Evolutionary conservation across 306 rosid species (phyloP).

Genomic region (Abrus pulchellus): DNA sequence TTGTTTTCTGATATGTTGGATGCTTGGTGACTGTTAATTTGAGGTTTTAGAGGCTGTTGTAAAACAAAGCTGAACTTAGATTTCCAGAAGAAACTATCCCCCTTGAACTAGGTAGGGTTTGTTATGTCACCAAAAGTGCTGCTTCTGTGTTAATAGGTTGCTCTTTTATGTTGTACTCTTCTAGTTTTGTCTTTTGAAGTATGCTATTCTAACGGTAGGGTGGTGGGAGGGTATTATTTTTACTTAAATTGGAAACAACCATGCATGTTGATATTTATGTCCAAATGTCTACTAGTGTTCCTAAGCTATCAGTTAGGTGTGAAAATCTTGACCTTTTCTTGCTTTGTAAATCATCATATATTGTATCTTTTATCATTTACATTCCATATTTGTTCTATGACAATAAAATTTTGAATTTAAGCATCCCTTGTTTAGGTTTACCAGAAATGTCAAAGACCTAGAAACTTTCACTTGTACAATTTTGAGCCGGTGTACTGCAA

Average conservation of each 20-base stretch:
- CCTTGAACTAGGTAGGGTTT: slow-evolving; percentile 10
- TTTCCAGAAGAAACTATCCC: slow-evolving; percentile 24
- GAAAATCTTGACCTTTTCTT: slow-evolving; percentile 19
- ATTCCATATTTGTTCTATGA: slow-evolving; percentile 29
- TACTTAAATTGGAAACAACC: slow-evolving; percentile 11
- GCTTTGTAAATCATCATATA: not conserved
- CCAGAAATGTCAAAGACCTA: not conserved
- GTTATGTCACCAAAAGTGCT: slow-evolving; percentile 12
- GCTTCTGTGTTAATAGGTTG: not conserved
- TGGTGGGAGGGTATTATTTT: not conserved
- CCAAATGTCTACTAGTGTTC: not conserved
- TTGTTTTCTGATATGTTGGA: slow-evolving; percentile 25
- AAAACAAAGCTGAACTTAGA: not conserved
- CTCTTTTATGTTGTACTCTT: not conserved
- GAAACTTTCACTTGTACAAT: slow-evolving; percentile 18
- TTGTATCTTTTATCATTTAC: slow-evolving; percentile 26
- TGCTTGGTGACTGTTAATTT: not conserved
- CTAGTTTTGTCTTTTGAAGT: slow-evolving; percentile 13
- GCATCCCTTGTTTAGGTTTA: slow-evolving; percentile 7
- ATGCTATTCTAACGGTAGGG: not conserved
- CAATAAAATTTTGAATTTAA: slow-evolving; percentile 4
- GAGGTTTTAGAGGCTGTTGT: slow-evolving; percentile 12
- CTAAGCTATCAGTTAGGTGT: slow-evolving; percentile 9
- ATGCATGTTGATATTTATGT: slow-evolving; percentile 12
- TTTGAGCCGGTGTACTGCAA: not conserved